These are phyloP conservation scores for Oehlia diaphana DNA, from an alignment of 192 early-diverging fungal genomes.

Conservation along the genomic window DNA sequence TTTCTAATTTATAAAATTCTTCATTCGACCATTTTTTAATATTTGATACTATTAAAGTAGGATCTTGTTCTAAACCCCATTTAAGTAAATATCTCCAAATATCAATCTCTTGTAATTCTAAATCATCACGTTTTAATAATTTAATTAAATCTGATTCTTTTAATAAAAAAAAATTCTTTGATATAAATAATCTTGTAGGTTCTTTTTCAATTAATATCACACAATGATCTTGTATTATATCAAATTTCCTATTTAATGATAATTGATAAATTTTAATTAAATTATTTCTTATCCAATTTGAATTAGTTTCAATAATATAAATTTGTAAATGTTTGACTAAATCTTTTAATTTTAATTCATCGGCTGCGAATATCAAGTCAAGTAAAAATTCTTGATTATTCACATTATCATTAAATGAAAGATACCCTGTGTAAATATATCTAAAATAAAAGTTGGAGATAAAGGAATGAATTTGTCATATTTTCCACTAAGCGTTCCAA, in stretches of 20 bases:
- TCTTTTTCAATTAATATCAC: neutral
- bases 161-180: neutral
- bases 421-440: slow-evolving; percentile 4
- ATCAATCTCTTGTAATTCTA: neutral
- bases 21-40: neutral
- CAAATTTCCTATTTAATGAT: neutral
- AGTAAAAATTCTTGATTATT: neutral
- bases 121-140: neutral
- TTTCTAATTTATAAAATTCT: neutral
- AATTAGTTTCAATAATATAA: neutral
- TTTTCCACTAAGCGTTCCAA: no score
- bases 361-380: neutral
- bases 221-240: neutral
- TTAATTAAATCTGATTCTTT: neutral
- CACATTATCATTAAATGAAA: neutral
- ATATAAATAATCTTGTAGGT: neutral
- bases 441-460: neutral
- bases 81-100: slow-evolving; percentile 4
- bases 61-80: neutral
- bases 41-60: neutral
- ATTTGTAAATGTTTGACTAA: neutral
- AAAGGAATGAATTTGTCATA: neutral
- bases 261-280: neutral
- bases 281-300: neutral
- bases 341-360: neutral